phyloP scores from a whole-genome alignment of 2,329 filamentous ascomycete species.

The Colletotrichum tropicale region DNA sequence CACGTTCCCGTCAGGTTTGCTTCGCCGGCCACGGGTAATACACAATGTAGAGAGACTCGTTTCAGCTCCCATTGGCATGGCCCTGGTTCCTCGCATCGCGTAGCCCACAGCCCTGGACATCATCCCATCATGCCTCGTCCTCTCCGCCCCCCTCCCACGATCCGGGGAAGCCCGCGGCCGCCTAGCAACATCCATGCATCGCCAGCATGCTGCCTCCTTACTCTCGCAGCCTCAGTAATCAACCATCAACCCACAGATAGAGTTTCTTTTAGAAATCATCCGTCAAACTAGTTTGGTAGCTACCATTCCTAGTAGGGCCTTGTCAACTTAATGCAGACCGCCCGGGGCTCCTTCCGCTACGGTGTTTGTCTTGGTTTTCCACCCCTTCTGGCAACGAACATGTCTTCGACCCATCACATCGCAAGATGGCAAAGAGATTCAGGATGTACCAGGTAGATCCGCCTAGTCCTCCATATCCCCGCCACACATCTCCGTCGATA shows the following conservation, averaged over 20 bases:
- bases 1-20: neutral
- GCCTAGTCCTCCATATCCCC: neutral
- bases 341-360: neutral
- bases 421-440: neutral
- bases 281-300: neutral
- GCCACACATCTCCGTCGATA: neutral
- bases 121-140: neutral
- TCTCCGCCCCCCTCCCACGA: neutral
- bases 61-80: neutral
- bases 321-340: neutral
- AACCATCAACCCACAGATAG: neutral
- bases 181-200: slow-evolving; percentile 12
- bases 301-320: neutral
- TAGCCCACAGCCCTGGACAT: neutral
- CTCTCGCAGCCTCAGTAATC: neutral
- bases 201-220: neutral
- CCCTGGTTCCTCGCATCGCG: neutral
- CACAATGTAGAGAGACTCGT: neutral
- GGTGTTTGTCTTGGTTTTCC: neutral
- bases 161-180: neutral
- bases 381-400: neutral
- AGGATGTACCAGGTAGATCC: neutral
- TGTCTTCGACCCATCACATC: neutral
- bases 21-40: neutral
- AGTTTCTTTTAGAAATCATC: neutral